A percentile compares a stretch with the other conserved stretches of the same genome.
phyloP scores from a whole-genome alignment of 2,329 filamentous ascomycete genomes.

The Fusarium circinatum region DNA sequence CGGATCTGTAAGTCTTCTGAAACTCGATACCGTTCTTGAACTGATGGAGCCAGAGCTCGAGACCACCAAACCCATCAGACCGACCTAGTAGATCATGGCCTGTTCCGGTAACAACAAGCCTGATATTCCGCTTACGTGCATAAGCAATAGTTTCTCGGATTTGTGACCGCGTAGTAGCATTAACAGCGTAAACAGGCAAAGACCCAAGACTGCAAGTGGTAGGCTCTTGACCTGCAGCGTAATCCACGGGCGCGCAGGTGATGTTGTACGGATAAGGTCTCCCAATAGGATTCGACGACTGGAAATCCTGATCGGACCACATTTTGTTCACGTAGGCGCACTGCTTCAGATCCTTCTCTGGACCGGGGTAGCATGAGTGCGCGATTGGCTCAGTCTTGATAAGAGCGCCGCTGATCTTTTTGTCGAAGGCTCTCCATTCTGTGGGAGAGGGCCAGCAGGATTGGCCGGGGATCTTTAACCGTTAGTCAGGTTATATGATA shows the following conservation, averaged over 20 bases:
- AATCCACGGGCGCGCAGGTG: constrained; percentile 27
- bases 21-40: constrained; percentile 21
- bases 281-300: constrained; percentile 27
- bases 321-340: constrained; percentile 29
- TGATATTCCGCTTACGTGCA: constrained; percentile 3
- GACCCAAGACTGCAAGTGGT: constrained; percentile 25
- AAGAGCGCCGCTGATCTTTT: constrained; percentile 1
- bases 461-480: constrained; percentile 15
- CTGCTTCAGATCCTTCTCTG: constrained; percentile 8
- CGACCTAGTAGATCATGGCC: constrained; percentile 29
- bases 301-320: constrained; percentile 34
- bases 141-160: constrained; percentile 7
- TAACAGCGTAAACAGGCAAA: constrained; percentile 19
- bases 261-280: constrained; percentile 36
- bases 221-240: constrained; percentile 11
- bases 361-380: constrained; percentile 28
- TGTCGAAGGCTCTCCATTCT: constrained; percentile 11
- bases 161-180: constrained; percentile 12
- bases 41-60: constrained; percentile 28
- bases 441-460: constrained; percentile 18
- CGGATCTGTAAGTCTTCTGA: background rate
- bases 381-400: constrained; percentile 30
- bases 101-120: constrained; percentile 23
- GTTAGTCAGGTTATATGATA: background rate
- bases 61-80: constrained; percentile 24